Evolutionary conservation across 2,329 filamentous ascomycete genomes (phyloP).

Genomic region (Pleurostoma richardsiae): DNA sequence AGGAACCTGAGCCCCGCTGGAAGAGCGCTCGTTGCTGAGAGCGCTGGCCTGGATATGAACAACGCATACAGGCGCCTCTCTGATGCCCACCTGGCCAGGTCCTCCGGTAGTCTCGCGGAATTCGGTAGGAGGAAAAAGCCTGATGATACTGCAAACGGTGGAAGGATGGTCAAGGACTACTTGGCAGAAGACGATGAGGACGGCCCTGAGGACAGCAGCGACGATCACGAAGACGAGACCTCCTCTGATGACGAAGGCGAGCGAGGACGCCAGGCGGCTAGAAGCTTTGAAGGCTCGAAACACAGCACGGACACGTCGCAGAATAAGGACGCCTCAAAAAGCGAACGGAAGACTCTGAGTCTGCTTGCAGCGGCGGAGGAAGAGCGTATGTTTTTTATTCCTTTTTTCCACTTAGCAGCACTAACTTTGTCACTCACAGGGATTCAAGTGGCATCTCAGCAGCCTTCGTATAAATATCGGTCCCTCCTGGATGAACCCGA

Average conservation of each 20-base stretch:
- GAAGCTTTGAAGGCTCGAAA: constrained; percentile 33
- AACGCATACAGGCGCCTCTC: constrained; percentile 67
- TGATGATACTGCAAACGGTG: constrained; percentile 34
- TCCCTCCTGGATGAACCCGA: constrained; percentile 63
- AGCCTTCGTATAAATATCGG: constrained; percentile 48
- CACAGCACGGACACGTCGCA: constrained; percentile 15
- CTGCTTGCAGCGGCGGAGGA: constrained; percentile 71
- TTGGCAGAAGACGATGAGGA: constrained; percentile 61
- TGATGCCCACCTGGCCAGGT: constrained; percentile 62
- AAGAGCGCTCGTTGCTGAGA: constrained; percentile 49
- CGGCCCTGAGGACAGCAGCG: constrained; percentile 60
- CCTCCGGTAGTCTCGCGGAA: constrained; percentile 57
- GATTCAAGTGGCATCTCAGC: constrained; percentile 46
- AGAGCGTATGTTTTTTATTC: constrained; percentile 56
- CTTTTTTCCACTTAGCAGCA: not conserved
- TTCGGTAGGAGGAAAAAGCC: constrained; percentile 54
- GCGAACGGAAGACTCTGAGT: constrained; percentile 45
- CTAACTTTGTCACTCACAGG: constrained; percentile 26
- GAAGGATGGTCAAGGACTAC: constrained; percentile 65
- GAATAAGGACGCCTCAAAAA: constrained; percentile 24
- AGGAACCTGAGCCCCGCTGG: constrained; percentile 31
- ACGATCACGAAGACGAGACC: constrained; percentile 43
- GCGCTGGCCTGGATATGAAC: constrained; percentile 60
- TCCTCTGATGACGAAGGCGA: constrained; percentile 64
- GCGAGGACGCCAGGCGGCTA: constrained; percentile 52